Conservation (phyloP, 1,284 basidiomycete species). For the Papiliotrema fonsecae region DNA sequence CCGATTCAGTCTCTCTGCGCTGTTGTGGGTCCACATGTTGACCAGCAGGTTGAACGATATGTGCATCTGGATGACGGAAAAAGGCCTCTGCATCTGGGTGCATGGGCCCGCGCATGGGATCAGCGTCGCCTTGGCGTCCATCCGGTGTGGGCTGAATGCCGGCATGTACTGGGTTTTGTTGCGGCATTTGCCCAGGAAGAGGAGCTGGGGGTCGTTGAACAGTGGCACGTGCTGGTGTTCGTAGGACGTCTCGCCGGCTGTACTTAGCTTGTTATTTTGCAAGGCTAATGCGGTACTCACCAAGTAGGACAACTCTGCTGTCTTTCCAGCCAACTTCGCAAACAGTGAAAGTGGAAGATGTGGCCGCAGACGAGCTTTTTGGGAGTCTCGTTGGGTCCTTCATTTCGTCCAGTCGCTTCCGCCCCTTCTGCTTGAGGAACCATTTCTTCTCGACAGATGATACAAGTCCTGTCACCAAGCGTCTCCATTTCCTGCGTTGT, state of each 20-base stretch:
- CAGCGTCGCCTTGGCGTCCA: too few relatives aligned
- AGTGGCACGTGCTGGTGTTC: conserved; percentile 6
- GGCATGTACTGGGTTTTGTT: too few relatives aligned
- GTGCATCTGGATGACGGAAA: too few relatives aligned
- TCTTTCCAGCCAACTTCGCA: conserved; percentile 94
- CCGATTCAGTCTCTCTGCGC: conserved; percentile 10
- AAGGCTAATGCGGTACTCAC: conserved; percentile 51
- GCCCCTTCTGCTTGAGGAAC: conserved; percentile 37
- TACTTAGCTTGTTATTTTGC: conserved; percentile 5
- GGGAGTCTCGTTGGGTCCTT: conserved; percentile 85
- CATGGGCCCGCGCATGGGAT: too few relatives aligned
- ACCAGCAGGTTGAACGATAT: too few relatives aligned
- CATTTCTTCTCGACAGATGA: conserved; percentile 99
- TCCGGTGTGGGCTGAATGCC: too few relatives aligned
- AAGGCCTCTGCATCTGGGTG: too few relatives aligned
- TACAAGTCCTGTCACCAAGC: conserved; percentile 87
- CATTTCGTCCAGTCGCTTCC: neutral
- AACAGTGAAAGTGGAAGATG: conserved; percentile 96
- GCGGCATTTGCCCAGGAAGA: too few relatives aligned
- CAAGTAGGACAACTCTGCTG: conserved; percentile 92
- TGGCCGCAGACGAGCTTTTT: conserved; percentile 96
- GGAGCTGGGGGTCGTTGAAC: conserved; percentile 27
- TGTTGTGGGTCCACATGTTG: too few relatives aligned
- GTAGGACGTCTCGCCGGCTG: conserved; percentile 81
- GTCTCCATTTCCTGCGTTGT: conserved; percentile 73